Conservation (phyloP, 2,329 filamentous ascomycete genomes). For the Pyrenochaeta sp. region DNA sequence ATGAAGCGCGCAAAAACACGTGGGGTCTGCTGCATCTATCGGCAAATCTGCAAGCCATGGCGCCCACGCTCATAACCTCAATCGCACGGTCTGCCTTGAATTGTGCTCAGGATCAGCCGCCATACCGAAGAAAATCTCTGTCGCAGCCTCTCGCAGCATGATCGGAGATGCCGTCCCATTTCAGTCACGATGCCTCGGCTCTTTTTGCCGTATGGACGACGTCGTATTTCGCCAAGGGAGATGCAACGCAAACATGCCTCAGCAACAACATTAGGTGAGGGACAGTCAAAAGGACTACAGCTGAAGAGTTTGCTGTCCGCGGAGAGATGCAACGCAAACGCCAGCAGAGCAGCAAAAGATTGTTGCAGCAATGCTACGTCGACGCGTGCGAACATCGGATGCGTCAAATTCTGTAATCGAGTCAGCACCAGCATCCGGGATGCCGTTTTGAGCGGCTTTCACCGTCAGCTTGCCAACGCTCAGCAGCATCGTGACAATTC, state of each 20-base stretch:
- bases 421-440: constrained; percentile 31
- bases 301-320: background rate
- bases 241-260: constrained; percentile 25
- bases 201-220: constrained; percentile 14
- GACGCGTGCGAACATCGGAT: constrained; percentile 21
- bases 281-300: background rate
- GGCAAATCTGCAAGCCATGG: constrained; percentile 1
- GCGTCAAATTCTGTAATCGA: constrained; percentile 36
- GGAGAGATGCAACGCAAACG: background rate
- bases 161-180: constrained; percentile 9
- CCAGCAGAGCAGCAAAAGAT: background rate
- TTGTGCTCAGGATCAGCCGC: background rate
- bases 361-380: background rate
- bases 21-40: constrained; percentile 25
- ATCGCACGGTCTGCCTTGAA: background rate
- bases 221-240: constrained; percentile 17
- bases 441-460: constrained; percentile 34
- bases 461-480: constrained; percentile 22
- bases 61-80: background rate
- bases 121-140: constrained; percentile 19
- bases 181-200: constrained; percentile 21
- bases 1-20: constrained; percentile 27
- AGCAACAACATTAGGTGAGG: constrained; percentile 11
- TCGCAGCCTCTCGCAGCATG: constrained; percentile 6
- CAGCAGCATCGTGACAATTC: constrained; percentile 15